Evolutionary conservation across 2,329 filamentous ascomycete species (phyloP).

Genomic region (Pseudocercospora cruenta): DNA sequence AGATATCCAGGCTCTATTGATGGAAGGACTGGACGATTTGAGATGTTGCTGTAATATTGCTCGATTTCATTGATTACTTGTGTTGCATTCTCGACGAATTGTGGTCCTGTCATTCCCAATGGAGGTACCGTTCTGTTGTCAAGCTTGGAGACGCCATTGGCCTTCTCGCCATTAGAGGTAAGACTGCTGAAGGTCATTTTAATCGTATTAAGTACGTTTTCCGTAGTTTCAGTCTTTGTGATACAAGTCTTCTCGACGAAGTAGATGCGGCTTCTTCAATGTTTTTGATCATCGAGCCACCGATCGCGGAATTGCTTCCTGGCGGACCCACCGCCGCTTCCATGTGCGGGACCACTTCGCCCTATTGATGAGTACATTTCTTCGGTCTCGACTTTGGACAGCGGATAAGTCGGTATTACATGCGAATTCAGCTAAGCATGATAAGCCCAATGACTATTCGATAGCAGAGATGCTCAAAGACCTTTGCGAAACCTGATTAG

Average conservation of each 20-base stretch:
- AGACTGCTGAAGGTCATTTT: not conserved
- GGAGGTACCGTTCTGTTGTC: constrained; percentile 38
- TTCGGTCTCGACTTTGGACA: no score
- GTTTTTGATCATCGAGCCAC: not conserved
- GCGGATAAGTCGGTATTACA: no score
- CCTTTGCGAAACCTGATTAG: no score
- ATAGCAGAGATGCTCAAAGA: no score
- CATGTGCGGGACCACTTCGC: not conserved
- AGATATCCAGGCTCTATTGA: constrained; percentile 85
- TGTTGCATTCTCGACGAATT: constrained; percentile 77
- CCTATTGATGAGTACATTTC: no score
- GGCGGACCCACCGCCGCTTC: not conserved
- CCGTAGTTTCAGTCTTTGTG: not conserved
- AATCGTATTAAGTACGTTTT: not conserved
- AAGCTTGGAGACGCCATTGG: constrained; percentile 22
- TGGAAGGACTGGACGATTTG: constrained; percentile 72
- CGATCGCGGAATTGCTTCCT: not conserved
- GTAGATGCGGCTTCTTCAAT: not conserved
- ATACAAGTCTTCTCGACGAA: not conserved
- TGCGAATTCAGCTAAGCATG: no score
- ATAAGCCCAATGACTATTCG: no score
- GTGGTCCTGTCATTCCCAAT: constrained; percentile 71
- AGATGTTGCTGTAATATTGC: constrained; percentile 78
- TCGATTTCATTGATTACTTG: constrained; percentile 83
- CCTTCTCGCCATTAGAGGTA: not conserved